Percentiles rank a stretch among this genome's conserved stretches.
Conservation (phyloP, 1,139 yeast genomes). For the Zygosaccharomyces sapae region DNA sequence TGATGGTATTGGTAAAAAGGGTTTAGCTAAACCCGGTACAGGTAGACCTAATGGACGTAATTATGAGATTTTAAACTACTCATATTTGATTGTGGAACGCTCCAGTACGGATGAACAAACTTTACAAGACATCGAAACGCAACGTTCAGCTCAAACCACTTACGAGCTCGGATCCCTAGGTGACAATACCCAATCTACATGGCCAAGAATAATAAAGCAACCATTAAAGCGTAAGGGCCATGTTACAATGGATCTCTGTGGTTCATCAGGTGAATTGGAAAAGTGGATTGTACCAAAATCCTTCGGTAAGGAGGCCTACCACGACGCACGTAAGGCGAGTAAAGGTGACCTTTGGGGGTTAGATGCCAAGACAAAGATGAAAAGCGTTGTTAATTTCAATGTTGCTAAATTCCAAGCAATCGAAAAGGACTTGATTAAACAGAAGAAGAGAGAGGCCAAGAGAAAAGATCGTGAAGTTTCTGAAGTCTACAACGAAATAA, state of each 20-base stretch:
- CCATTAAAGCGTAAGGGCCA: conserved; percentile 86
- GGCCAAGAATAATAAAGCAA: conserved; percentile 71
- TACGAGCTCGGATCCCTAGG: conserved; percentile 25
- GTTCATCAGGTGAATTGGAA: conserved; percentile 73
- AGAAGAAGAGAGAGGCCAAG: conserved; percentile 22
- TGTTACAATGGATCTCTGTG: conserved; percentile 74
- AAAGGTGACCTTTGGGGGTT: conserved; percentile 91
- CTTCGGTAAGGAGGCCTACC: conserved; percentile 68
- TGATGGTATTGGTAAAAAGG: conserved; percentile 51
- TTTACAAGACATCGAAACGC: conserved; percentile 29
- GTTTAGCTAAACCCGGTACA: conserved; percentile 47
- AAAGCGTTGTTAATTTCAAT: conserved; percentile 33
- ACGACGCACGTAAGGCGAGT: conserved; percentile 80
- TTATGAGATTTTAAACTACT: conserved; percentile 67
- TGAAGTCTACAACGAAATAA: conserved; percentile 19
- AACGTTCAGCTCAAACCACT: conserved; percentile 21
- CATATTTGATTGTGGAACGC: conserved; percentile 73
- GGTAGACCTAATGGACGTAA: conserved; percentile 77
- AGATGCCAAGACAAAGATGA: conserved; percentile 60
- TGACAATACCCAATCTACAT: conserved; percentile 41
- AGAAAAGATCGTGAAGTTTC: conserved; percentile 22
- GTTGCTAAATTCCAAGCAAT: conserved; percentile 29
- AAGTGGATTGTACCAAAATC: conserved; percentile 86
- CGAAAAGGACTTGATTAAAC: conserved; percentile 33
- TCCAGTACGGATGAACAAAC: conserved; percentile 37